Evolutionary conservation across 345 rosid genomes (phyloP).

Genomic region (Limnanthes douglasii): DNA sequence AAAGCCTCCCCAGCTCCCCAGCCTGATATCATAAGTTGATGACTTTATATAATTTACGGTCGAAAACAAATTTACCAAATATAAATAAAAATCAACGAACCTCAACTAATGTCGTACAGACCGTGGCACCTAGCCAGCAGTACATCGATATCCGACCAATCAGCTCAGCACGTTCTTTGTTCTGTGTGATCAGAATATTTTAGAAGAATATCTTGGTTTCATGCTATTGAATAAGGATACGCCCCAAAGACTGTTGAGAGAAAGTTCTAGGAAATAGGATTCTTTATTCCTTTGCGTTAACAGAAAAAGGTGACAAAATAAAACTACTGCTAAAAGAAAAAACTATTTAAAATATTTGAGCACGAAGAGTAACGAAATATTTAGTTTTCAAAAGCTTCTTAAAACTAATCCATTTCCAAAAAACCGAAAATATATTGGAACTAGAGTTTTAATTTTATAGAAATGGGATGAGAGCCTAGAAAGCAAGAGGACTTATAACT

Average conservation of each 20-base stretch:
- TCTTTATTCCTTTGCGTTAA: constrained; percentile 1
- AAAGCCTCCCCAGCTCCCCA: constrained; percentile 82
- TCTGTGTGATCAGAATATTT: constrained; percentile 19
- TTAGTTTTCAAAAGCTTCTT: too few relatives aligned
- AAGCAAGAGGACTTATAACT: too few relatives aligned
- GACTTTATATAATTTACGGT: background rate
- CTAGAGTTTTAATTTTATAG: too few relatives aligned
- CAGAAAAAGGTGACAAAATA: constrained; percentile 2
- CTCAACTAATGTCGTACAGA: constrained; percentile 74
- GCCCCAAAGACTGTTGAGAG: too few relatives aligned
- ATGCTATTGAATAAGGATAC: background rate
- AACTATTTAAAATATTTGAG: too few relatives aligned
- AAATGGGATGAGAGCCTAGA: too few relatives aligned
- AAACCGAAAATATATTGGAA: too few relatives aligned
- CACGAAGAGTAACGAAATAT: too few relatives aligned
- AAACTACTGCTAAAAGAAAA: too few relatives aligned
- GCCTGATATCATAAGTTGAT: constrained; percentile 25
- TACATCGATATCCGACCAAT: constrained; percentile 69
- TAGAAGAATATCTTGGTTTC: too few relatives aligned
- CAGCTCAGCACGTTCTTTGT: constrained; percentile 73
- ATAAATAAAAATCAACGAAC: constrained; percentile 19
- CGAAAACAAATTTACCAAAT: background rate
- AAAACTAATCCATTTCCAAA: too few relatives aligned
- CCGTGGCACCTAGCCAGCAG: constrained; percentile 90
- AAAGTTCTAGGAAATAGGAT: constrained; percentile 1